Evolutionary conservation across 352 stramenopile genomes (phyloP).

Genomic region (Paralagenidium karlingii): DNA sequence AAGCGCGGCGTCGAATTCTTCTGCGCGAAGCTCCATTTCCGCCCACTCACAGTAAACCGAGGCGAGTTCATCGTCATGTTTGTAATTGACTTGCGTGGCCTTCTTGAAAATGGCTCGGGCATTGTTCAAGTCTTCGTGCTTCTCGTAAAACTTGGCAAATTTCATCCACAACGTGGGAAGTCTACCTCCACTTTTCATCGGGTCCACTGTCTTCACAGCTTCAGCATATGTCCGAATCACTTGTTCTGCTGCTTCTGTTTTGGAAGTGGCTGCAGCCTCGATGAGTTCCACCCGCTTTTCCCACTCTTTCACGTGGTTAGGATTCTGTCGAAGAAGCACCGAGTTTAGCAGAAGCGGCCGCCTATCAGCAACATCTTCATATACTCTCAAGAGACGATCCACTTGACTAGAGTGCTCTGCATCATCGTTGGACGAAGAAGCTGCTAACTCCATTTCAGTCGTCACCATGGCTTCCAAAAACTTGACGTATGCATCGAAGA

Average conservation of each 20-base stretch:
- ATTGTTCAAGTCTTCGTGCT: slow-evolving; percentile 84
- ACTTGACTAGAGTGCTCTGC: slow-evolving; percentile 69
- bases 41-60: slow-evolving; percentile 90
- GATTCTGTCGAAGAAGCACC: slow-evolving; percentile 97
- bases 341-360: slow-evolving; percentile 90
- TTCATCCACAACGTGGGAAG: slow-evolving; percentile 89
- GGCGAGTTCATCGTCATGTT: slow-evolving; percentile 88
- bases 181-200: slow-evolving; percentile 69
- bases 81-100: slow-evolving; percentile 62
- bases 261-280: not conserved
- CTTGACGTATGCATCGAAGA: slow-evolving; percentile 98
- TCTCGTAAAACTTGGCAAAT: slow-evolving; percentile 94
- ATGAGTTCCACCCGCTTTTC: slow-evolving; percentile 91
- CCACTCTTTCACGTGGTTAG: slow-evolving; percentile 97
- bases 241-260: slow-evolving; percentile 13
- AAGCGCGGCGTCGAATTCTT: slow-evolving; percentile 92
- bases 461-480: slow-evolving; percentile 97
- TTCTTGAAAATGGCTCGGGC: slow-evolving; percentile 89
- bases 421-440: slow-evolving; percentile 54
- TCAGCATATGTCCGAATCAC: slow-evolving; percentile 82
- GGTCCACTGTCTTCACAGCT: slow-evolving; percentile 88
- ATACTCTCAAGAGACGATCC: slow-evolving; percentile 73
- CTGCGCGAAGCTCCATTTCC: slow-evolving; percentile 93
- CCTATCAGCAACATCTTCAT: slow-evolving; percentile 90
- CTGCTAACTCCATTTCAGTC: slow-evolving; percentile 88